Evolutionary conservation across 257 asterid species (phyloP), one percentile per base, ranked within the genome.

Genomic region (Lavandula angustifolia): DNA sequence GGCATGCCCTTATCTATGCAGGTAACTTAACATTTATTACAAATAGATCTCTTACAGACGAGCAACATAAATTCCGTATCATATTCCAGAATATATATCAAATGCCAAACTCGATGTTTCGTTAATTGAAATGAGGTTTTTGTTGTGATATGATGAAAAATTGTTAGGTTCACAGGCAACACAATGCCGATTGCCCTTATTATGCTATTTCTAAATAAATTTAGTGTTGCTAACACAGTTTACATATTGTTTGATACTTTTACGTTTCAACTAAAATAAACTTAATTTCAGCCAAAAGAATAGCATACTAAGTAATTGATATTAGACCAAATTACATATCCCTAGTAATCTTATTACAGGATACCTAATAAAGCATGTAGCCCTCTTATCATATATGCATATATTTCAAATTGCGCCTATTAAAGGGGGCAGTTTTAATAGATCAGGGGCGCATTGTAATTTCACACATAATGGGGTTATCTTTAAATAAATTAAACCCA

Each of bases 21-120:
- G 34, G 51, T 74, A 46, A 27, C 47, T 48, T 34, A 43, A 42
- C 48, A 40, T 18, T 46, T 47, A 66, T 54, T 57, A 55, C 49
- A 13, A 22, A 40, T 34, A 67, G 27, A 18, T 47, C 51, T 31
- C 47, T 67, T 54, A 22, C n/a, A 14, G 32, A 43, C 35, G 1
- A 31, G 54, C 32, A 38, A 56, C 37, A 41, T 18, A 56, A 38
- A 12, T 32, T 63, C 38, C 38, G 43, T 31, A 41, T 48, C 49
- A 53, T 4, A 57, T 31, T 54, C 65, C 64, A 42, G 8, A 48
- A 42, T 44, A 61, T 35, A 27, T 44, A 60, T 22, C 13, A 22
- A 5, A 22, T 22, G 27, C 27, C 27, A 22, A 41, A 55, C 42
- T 38, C 38, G 29, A 50, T 18, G 49, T 55, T 32, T 53, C 12